Evolutionary conservation across 345 rosid genomes (phyloP).

Genomic region (Arabis alpina): DNA sequence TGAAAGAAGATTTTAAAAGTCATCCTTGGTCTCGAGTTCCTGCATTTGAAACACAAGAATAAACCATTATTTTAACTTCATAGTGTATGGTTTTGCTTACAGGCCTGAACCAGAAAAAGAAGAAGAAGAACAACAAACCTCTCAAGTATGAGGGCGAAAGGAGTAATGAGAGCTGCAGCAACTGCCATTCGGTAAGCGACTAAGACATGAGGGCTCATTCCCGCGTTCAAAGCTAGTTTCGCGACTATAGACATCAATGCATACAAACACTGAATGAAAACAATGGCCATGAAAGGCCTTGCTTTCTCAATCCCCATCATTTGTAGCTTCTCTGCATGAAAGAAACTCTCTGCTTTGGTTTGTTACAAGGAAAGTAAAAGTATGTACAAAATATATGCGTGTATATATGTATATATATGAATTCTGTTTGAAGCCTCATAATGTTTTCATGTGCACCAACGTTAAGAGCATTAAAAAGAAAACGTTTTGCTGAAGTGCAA

Average conservation of each 20-base stretch:
- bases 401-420: background rate
- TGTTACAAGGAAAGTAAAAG: constrained; percentile 3
- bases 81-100: constrained; percentile 7
- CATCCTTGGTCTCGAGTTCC: constrained; percentile 81
- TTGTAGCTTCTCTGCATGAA: constrained; percentile 33
- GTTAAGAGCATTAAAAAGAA: constrained; percentile 13
- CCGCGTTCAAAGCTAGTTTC: constrained; percentile 47
- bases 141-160: constrained; percentile 72
- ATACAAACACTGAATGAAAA: constrained; percentile 47
- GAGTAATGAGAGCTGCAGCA: constrained; percentile 68
- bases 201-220: constrained; percentile 60
- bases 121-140: constrained; percentile 41
- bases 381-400: constrained; percentile 1
- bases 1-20: constrained; percentile 61
- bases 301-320: constrained; percentile 36
- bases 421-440: constrained; percentile 37
- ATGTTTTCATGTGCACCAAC: constrained; percentile 36
- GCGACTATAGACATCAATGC: constrained; percentile 51
- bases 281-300: constrained; percentile 47
- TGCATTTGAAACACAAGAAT: constrained; percentile 40
- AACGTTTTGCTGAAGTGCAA: constrained; percentile 31
- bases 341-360: constrained; percentile 2
- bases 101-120: constrained; percentile 4
- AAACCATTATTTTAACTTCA: background rate
- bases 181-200: constrained; percentile 71